Evolutionary conservation across 164 flowering plant species (phyloP).

Genomic region (Stephania yunnanensis): DNA sequence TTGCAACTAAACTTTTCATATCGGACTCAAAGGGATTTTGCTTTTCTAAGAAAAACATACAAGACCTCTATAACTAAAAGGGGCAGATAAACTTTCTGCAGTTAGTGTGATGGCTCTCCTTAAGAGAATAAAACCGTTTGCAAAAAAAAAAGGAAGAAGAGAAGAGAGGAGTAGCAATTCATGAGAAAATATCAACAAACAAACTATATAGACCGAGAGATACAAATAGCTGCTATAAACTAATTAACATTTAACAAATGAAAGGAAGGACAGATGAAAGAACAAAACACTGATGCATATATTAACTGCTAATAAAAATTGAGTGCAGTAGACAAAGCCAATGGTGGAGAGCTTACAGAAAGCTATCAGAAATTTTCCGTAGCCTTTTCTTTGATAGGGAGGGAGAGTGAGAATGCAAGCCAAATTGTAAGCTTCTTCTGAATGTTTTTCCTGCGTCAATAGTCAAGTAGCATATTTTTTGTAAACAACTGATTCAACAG

Average conservation of each 20-base stretch:
- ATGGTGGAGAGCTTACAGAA: conserved; percentile 60
- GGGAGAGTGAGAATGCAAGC: conserved; percentile 99
- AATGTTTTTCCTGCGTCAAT: conserved; percentile 85
- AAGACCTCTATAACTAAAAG: no score
- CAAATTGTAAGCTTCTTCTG: conserved; percentile 93
- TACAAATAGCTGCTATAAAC: background rate
- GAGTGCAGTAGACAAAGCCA: background rate
- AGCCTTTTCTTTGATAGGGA: conserved; percentile 98
- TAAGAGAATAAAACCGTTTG: no score
- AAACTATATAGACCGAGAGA: background rate
- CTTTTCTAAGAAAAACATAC: background rate
- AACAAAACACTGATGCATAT: background rate
- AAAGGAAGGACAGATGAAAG: background rate
- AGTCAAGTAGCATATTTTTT: background rate
- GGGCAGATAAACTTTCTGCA: no score
- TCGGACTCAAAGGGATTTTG: background rate
- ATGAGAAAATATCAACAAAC: background rate
- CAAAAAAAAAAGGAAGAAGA: no score
- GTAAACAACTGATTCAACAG: background rate
- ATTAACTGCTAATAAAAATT: background rate
- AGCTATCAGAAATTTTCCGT: conserved; percentile 94
- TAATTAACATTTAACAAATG: background rate
- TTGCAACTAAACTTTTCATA: background rate
- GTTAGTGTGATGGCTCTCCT: no score
- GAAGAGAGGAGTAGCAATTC: background rate